Conservation (phyloP, 108 stramenopile genomes). For the Nannochloropsis oceanica region DNA sequence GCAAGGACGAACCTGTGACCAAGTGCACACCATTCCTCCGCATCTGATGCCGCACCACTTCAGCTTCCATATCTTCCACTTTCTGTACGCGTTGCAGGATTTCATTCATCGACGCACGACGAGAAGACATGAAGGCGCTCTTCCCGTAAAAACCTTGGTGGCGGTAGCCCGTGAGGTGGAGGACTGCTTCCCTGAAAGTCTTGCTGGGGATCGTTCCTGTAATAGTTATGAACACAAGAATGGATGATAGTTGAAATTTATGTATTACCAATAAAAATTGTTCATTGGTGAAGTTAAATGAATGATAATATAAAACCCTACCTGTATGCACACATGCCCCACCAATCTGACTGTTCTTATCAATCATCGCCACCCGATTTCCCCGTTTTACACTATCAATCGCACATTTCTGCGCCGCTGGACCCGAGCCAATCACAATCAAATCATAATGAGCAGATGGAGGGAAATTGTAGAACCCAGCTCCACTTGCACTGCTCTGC, state of each 20-base stretch:
- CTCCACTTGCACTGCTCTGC: background rate
- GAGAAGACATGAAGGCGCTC: background rate
- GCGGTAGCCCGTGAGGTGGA: constrained; percentile 27
- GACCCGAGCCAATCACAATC: constrained; percentile 14
- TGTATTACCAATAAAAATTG: no score
- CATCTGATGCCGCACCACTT: constrained; percentile 17
- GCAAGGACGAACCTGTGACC: constrained; percentile 12
- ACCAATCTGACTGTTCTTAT: constrained; percentile 13
- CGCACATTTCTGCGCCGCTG: constrained; percentile 23
- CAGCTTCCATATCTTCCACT: constrained; percentile 21
- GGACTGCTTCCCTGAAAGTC: constrained; percentile 28
- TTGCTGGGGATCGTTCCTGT: constrained; percentile 22
- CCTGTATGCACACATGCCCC: constrained; percentile 31
- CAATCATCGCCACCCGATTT: constrained; percentile 8
- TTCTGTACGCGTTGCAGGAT: constrained; percentile 21
- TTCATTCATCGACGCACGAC: constrained; percentile 2
- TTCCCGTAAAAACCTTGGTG: constrained; percentile 17
- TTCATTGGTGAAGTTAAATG: no score
- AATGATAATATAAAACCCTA: background rate
- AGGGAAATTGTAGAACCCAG: background rate
- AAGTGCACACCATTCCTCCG: constrained; percentile 24
- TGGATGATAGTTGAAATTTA: no score
- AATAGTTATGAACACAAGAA: no score
- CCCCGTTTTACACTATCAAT: constrained; percentile 10
- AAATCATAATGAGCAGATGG: constrained; percentile 18